Conservation (phyloP, 345 rosid species). For the Lepidium sativum region DNA sequence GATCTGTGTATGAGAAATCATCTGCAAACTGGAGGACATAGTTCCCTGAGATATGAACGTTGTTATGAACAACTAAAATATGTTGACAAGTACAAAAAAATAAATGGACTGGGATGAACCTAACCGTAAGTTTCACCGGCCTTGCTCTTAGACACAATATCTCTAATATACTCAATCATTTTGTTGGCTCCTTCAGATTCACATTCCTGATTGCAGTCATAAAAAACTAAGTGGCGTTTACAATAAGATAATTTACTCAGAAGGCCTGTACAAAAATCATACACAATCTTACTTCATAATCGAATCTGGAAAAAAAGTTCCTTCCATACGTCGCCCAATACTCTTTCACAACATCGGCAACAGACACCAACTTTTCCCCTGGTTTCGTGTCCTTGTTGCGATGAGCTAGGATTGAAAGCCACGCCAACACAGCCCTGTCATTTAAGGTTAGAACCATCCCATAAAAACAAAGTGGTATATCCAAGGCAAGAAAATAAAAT, state of each 20-base stretch:
- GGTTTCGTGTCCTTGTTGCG: constrained; percentile 69
- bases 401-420: constrained; percentile 84
- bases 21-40: constrained; percentile 73
- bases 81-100: background rate
- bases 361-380: constrained; percentile 72
- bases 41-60: constrained; percentile 40
- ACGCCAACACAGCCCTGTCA: constrained; percentile 88
- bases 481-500: background rate
- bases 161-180: constrained; percentile 74
- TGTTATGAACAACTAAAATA: constrained; percentile 2
- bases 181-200: constrained; percentile 90
- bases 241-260: background rate
- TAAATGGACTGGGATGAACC: constrained; percentile 10
- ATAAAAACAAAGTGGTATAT: background rate
- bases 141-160: constrained; percentile 55
- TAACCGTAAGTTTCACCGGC: constrained; percentile 67
- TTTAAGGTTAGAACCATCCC: constrained; percentile 2
- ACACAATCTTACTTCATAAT: constrained; percentile 64
- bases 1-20: constrained; percentile 85
- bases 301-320: constrained; percentile 88
- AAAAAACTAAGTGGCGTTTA: constrained; percentile 12
- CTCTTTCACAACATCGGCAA: constrained; percentile 74
- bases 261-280: background rate
- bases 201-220: constrained; percentile 51
- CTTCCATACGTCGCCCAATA: constrained; percentile 96